Evolutionary conservation across 176 grass and related monocot species (phyloP).

Genomic region (Ensete glaucum): DNA sequence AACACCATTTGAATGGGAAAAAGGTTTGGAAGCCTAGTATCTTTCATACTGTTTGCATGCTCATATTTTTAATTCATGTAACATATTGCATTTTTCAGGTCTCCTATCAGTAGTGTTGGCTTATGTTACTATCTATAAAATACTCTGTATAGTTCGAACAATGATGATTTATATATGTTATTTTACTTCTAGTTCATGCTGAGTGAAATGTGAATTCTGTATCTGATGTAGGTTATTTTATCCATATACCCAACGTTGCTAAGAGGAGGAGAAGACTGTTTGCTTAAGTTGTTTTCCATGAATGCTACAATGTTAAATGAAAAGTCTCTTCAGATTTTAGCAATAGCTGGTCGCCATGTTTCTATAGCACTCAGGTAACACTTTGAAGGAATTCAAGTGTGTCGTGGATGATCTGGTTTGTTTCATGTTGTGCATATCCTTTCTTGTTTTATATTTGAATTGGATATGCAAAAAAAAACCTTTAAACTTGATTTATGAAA

Average conservation of each 20-base stretch:
- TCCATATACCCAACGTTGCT: constrained; percentile 60
- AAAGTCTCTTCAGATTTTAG: constrained; percentile 65
- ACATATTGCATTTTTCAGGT: no score
- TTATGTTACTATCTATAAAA: no score
- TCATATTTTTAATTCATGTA: no score
- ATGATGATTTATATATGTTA: neutral
- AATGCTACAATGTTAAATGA: constrained; percentile 49
- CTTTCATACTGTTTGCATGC: no score
- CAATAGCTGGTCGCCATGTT: constrained; percentile 41
- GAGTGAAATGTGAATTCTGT: neutral
- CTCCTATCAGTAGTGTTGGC: neutral
- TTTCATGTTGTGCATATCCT: neutral
- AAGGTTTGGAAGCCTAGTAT: no score
- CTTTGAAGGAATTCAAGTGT: constrained; percentile 17
- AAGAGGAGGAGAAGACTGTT: constrained; percentile 42
- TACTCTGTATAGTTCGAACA: neutral
- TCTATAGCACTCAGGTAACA: constrained; percentile 71
- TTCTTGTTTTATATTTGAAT: neutral
- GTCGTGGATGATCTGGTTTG: neutral
- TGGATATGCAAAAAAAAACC: no score
- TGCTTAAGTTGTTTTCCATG: constrained; percentile 58
- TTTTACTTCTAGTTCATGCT: neutral
- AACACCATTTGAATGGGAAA: no score
- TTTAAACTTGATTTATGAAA: neutral
- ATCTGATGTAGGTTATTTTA: constrained; percentile 40